Conservation (phyloP, 2,329 filamentous ascomycete species). For the Cladosporium sphaerospermum region DNA sequence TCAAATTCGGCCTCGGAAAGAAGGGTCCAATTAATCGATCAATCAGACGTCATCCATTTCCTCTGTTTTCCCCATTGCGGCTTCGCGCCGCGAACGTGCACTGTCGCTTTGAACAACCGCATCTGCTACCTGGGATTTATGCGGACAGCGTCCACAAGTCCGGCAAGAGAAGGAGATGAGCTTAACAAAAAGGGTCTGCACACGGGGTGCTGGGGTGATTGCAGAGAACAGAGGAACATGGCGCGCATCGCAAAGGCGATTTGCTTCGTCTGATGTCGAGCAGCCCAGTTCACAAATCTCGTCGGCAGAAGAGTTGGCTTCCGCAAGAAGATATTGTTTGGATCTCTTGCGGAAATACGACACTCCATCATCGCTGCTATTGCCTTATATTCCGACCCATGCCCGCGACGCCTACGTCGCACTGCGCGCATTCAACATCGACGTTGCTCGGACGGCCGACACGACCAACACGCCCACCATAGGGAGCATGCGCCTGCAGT, state of each 20-base stretch:
- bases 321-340: slow-evolving; percentile 54
- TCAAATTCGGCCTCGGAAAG: slow-evolving; percentile 5
- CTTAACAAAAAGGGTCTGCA: neutral
- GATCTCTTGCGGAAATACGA: slow-evolving; percentile 68
- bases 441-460: slow-evolving; percentile 84
- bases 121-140: too few species aligned
- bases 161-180: slow-evolving; percentile 1
- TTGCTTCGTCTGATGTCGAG: slow-evolving; percentile 17
- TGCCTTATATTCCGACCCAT: slow-evolving; percentile 71
- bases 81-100: too few species aligned
- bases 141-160: too few species aligned
- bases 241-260: slow-evolving; percentile 12
- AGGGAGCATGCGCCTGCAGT: slow-evolving; percentile 83
- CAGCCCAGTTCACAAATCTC: slow-evolving; percentile 20
- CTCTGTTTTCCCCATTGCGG: too few species aligned
- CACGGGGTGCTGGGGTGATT: neutral
- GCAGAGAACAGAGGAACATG: neutral
- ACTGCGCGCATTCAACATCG: slow-evolving; percentile 86
- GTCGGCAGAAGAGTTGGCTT: slow-evolving; percentile 42
- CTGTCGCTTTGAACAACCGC: too few species aligned
- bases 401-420: slow-evolving; percentile 80
- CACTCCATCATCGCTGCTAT: slow-evolving; percentile 78
- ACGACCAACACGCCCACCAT: slow-evolving; percentile 82
- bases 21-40: neutral
- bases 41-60: neutral